Conservation (phyloP, 2,329 filamentous ascomycete genomes). For the Magnaporthiopsis incrustans region DNA sequence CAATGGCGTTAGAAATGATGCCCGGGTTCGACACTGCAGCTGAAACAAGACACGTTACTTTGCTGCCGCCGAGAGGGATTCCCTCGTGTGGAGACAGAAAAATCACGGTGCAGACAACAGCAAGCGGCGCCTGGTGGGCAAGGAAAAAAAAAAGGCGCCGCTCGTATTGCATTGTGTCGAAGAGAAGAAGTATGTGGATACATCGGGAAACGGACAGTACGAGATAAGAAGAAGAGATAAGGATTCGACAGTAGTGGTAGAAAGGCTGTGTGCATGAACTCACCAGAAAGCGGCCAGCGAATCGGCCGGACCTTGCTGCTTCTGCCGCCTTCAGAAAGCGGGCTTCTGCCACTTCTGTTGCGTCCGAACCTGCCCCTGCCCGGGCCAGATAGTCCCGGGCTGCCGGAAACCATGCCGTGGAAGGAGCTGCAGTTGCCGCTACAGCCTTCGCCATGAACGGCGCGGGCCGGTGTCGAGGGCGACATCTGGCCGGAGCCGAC, state of each 20-base stretch:
- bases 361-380: constrained; percentile 80
- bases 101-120: background rate
- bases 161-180: background rate
- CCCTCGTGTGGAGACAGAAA: background rate
- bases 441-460: constrained; percentile 24
- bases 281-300: constrained; percentile 38
- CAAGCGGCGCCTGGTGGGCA: background rate
- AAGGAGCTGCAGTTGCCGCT: constrained; percentile 25
- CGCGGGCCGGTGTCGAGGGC: constrained; percentile 5
- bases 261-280: constrained; percentile 18
- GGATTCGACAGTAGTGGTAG: background rate
- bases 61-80: background rate
- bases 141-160: background rate
- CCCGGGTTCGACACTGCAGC: constrained; percentile 34
- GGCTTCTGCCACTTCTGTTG: constrained; percentile 50
- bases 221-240: background rate
- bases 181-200: background rate
- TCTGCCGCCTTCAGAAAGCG: constrained; percentile 51
- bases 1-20: constrained; percentile 88
- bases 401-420: constrained; percentile 40
- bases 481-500: constrained; percentile 7
- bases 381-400: constrained; percentile 72
- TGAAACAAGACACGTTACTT: background rate
- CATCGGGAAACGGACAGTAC: background rate
- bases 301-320: constrained; percentile 36